phyloP scores from a whole-genome alignment of 2,329 filamentous ascomycete species.

The Aspergillus pseudoviridinutans region DNA sequence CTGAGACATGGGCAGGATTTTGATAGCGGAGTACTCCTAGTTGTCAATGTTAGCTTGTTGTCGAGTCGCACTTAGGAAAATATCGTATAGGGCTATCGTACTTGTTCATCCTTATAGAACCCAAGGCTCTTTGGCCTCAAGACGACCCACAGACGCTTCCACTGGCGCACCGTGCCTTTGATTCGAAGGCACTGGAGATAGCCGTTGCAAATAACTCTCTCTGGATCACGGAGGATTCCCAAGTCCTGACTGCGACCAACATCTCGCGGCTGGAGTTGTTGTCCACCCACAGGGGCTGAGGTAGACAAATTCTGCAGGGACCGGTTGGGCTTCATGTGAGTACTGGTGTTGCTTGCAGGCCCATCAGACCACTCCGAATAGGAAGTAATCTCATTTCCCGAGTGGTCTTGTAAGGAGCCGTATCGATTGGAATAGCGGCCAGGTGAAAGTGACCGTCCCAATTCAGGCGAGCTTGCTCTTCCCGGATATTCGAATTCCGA shows the following conservation, averaged over 20 bases:
- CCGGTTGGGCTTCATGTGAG: constrained; percentile 22
- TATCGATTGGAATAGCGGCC: constrained; percentile 23
- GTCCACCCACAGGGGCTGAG: constrained; percentile 26
- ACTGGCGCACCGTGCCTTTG: constrained; percentile 76
- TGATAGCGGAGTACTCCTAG: constrained; percentile 78
- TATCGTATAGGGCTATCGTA: constrained; percentile 4
- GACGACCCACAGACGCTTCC: constrained; percentile 94
- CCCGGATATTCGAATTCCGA: constrained; percentile 37
- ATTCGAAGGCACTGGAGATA: constrained; percentile 81
- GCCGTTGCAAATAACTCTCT: constrained; percentile 91
- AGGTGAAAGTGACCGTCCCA: constrained; percentile 26
- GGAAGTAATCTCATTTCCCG: constrained; percentile 65
- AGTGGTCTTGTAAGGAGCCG: constrained; percentile 51
- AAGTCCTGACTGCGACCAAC: constrained; percentile 59
- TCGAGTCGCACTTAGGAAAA: not conserved
- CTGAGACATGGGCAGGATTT: constrained; percentile 71
- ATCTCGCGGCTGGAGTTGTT: constrained; percentile 46
- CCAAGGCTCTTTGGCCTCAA: constrained; percentile 79
- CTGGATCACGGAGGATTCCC: constrained; percentile 61
- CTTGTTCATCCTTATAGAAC: constrained; percentile 82
- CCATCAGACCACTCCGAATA: constrained; percentile 82
- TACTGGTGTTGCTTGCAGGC: constrained; percentile 23
- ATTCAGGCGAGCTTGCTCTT: constrained; percentile 34
- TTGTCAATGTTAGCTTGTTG: constrained; percentile 2
- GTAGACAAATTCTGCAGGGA: constrained; percentile 28